A percentile compares a stretch with the other conserved stretches of the same genome.
phyloP scores from a whole-genome alignment of 495 filamentous ascomycete genomes.

The Neurospora sp. region DNA sequence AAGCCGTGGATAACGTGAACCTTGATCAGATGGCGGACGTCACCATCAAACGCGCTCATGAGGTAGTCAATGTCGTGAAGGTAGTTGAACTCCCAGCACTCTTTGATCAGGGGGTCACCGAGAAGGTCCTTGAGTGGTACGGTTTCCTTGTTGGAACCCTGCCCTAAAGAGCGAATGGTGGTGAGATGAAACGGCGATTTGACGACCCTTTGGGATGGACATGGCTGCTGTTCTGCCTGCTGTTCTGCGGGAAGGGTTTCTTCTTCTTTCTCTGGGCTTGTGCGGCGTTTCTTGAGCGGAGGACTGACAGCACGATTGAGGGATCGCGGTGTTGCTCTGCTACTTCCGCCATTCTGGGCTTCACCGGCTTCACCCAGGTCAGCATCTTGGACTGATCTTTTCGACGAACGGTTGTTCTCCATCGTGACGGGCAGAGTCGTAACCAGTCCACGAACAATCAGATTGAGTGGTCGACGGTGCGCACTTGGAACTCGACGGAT shows the following conservation, averaged over 20 bases:
- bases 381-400: not conserved
- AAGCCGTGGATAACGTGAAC: slow-evolving; percentile 80
- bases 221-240: not conserved
- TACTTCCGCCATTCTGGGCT: not conserved
- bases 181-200: slow-evolving; percentile 69
- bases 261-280: not conserved
- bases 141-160: slow-evolving; percentile 53
- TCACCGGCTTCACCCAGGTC: not conserved
- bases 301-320: slow-evolving; percentile 33
- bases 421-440: not conserved
- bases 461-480: not conserved
- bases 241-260: not conserved
- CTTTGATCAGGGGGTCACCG: slow-evolving; percentile 68
- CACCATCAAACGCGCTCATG: slow-evolving; percentile 53
- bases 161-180: slow-evolving; percentile 53
- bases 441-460: not conserved
- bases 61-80: slow-evolving; percentile 72
- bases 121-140: slow-evolving; percentile 62
- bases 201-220: not conserved
- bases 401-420: not conserved
- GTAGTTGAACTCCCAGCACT: slow-evolving; percentile 90
- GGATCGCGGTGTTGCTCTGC: slow-evolving; percentile 11
- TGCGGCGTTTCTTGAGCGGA: slow-evolving; percentile 24
- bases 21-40: slow-evolving; percentile 52
- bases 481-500: not conserved